Evolutionary conservation across 1,284 basidiomycete genomes (phyloP), one percentile per base, ranked within the genome.

Genomic region (Fistulinella cinereoalba): DNA sequence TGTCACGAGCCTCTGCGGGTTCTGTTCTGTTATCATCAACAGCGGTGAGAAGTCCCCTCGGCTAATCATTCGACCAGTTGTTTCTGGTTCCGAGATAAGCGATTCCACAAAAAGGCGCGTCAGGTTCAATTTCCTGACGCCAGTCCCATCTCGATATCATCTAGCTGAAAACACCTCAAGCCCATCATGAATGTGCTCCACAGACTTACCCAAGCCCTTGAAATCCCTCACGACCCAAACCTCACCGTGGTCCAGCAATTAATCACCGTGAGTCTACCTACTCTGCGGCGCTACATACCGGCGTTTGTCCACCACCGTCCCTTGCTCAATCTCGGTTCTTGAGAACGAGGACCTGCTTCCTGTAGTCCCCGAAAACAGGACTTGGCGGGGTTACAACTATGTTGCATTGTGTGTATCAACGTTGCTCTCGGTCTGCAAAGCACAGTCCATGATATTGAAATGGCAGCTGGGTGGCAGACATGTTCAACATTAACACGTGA

Each of bases 401-500:
- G 65, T 80, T 40, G 72, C 79, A 6, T 88, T 85, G 82, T 85
- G 60, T 50, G 76, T 68, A 39, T 37, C 31, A 21, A 37, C n/a
- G 18, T 43, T 37, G 6, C 18, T 22, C 24, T 46, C 19, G 34
- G 29, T 33, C 43, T 42, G 9, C 18, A 41, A 21, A 31, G 39
- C 23, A 21, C 37, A 21, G 7, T 34, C 16, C 28, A 42, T 51
- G 27, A 43, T 21, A 22, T 22, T 31, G 8, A 43, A 54, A 54
- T 34, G 34, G 23, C 37, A 88, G 86, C 66, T 91, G 86, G 87
- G 75, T 88, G 43, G 83, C 85, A 37, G 87, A 89, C 67, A 81
- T 78, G 54, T 89, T 90, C 73, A 90, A 90, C 62, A 75, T 91
- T 59, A 88, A 85, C 68, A 86, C 83, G 72, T 88, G 70, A 56